Conservation (phyloP, 345 rosid species). For the Lepidium didymum region DNA sequence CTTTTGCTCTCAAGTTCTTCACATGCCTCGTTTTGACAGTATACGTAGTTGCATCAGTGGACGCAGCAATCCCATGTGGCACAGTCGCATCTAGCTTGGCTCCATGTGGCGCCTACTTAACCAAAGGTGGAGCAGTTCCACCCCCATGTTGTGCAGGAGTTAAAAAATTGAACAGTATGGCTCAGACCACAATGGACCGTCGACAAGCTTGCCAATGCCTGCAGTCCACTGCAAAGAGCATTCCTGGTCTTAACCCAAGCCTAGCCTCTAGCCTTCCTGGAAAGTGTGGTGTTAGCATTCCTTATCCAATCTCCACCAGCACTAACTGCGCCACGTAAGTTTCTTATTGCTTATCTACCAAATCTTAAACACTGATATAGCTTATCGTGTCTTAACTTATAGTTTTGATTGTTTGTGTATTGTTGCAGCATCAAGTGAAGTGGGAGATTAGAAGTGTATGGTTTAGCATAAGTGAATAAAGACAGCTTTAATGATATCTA, state of each 20-base stretch:
- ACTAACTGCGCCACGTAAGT: conserved; percentile 45
- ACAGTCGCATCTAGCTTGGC: conserved; percentile 21
- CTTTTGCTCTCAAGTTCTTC: conserved; percentile 8
- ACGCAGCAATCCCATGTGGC: conserved; percentile 35
- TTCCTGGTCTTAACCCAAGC: conserved; percentile 19
- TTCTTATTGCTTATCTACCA: neutral
- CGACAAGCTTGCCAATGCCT: conserved; percentile 45
- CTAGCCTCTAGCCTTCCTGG: conserved; percentile 33
- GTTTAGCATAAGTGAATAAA: neutral
- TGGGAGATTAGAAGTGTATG: neutral
- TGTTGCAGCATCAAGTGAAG: conserved; percentile 23
- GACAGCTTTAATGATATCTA: neutral
- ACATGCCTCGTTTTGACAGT: conserved; percentile 15
- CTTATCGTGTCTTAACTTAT: neutral
- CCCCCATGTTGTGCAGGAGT: conserved; percentile 42
- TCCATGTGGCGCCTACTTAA: conserved; percentile 33
- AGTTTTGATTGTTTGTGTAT: neutral
- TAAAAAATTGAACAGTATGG: conserved; percentile 23
- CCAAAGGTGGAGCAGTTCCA: neutral
- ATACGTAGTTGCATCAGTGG: conserved; percentile 20
- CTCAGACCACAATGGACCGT: conserved; percentile 46
- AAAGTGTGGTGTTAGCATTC: conserved; percentile 40
- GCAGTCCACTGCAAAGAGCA: neutral
- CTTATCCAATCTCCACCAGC: conserved; percentile 44
- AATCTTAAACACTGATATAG: neutral